A percentile compares a stretch with the other conserved stretches of the same genome.
These are phyloP conservation scores for Aspergillus caelatus DNA, from an alignment of 2,329 filamentous ascomycete species.

Conservation along the genomic window DNA sequence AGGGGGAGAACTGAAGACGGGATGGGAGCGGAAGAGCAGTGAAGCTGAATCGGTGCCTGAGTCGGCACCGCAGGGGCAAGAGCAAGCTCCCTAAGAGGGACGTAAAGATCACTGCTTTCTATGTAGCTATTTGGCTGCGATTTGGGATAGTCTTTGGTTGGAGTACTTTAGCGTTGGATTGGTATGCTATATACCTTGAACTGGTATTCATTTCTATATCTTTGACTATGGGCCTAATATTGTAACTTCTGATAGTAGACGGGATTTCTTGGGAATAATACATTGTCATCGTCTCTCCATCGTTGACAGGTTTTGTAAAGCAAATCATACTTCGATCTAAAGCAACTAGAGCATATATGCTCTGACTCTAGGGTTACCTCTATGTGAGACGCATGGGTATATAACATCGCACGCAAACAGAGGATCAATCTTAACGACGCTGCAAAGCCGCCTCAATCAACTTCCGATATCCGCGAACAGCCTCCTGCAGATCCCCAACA, in stretches of 20 bases:
- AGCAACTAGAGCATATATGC: not conserved
- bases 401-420: not conserved
- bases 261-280: not conserved
- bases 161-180: not conserved
- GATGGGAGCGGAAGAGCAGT: constrained; percentile 38
- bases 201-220: not conserved
- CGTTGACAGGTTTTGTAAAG: not conserved
- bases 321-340: not conserved
- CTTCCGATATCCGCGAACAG: constrained; percentile 77
- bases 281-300: not conserved
- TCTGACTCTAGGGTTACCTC: not conserved
- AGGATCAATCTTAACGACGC: not conserved
- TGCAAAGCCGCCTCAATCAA: constrained; percentile 55
- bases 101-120: not conserved
- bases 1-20: constrained; percentile 48
- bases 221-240: not conserved
- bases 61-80: not conserved
- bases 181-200: not conserved
- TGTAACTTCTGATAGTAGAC: too few species aligned
- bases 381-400: not conserved
- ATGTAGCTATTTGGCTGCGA: not conserved
- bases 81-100: not conserved
- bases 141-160: not conserved
- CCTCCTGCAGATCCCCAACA: constrained; percentile 72
- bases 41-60: not conserved